These are phyloP conservation scores for Saxispiralis lemnorum DNA, from an alignment of 495 filamentous ascomycete species.

Conservation along the genomic window DNA sequence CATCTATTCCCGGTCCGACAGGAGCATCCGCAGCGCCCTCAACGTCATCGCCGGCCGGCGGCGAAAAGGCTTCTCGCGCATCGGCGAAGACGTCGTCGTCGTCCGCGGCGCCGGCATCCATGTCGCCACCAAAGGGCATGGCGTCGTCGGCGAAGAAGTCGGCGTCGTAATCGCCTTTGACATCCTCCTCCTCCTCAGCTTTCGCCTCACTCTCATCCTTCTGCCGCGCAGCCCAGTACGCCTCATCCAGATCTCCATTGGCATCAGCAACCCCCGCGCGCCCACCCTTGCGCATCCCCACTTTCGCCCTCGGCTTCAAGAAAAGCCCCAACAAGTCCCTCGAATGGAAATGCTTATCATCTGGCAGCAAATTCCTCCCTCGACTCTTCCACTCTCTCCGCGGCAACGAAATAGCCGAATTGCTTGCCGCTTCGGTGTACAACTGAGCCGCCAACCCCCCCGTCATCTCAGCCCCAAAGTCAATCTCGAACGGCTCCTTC, in stretches of 20 bases:
- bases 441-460: conserved; percentile 56
- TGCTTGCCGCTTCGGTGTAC: conserved; percentile 68
- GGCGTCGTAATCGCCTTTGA: conserved; percentile 66
- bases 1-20: conserved; percentile 19
- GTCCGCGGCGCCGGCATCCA: conserved; percentile 50
- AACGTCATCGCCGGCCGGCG: conserved; percentile 38
- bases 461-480: conserved; percentile 61
- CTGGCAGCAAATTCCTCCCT: conserved; percentile 77
- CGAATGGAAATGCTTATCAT: conserved; percentile 97
- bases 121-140: conserved; percentile 45
- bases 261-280: conserved; percentile 15
- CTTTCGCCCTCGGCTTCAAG: conserved; percentile 76
- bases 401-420: conserved; percentile 61
- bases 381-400: conserved; percentile 93
- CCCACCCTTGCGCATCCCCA: conserved; percentile 39
- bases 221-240: conserved; percentile 65
- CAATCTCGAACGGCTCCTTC: conserved; percentile 89
- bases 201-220: conserved; percentile 28
- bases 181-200: conserved; percentile 34
- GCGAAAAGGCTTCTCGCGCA: conserved; percentile 76
- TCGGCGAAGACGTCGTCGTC: conserved; percentile 81
- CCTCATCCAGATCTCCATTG: conserved; percentile 74
- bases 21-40: conserved; percentile 18
- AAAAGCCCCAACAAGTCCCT: conserved; percentile 75
- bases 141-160: conserved; percentile 96